Evolutionary conservation across 345 rosid species (phyloP).

Genomic region (Syzygium aqueum): DNA sequence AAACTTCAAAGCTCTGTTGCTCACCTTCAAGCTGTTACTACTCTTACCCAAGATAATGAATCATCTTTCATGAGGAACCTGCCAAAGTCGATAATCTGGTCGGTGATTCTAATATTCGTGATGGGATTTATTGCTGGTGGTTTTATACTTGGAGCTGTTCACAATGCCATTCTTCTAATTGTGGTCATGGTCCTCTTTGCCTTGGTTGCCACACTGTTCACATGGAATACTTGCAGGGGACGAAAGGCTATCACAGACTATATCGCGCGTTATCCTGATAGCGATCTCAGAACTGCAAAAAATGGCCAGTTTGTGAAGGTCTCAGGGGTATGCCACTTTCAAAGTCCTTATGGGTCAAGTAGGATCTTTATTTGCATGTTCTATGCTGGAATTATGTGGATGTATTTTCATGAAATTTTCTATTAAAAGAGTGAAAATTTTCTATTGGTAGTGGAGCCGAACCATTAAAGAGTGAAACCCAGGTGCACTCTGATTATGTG

Average conservation of each 20-base stretch:
- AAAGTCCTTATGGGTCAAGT: not conserved
- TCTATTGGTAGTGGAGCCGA: not conserved
- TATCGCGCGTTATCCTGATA: constrained; percentile 73
- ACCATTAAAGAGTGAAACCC: not conserved
- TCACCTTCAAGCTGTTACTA: constrained; percentile 76
- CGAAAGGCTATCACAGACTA: constrained; percentile 66
- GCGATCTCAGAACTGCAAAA: constrained; percentile 92
- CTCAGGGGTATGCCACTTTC: constrained; percentile 72
- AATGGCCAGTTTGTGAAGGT: constrained; percentile 96
- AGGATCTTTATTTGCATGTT: not conserved
- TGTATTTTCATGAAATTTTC: not conserved
- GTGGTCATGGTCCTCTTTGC: constrained; percentile 65
- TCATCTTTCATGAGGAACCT: constrained; percentile 58
- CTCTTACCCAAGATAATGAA: constrained; percentile 59
- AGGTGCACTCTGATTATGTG: not conserved
- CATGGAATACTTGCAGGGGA: constrained; percentile 79
- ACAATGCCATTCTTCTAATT: constrained; percentile 67
- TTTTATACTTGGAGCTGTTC: constrained; percentile 77
- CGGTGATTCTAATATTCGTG: constrained; percentile 50
- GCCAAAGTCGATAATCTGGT: constrained; percentile 68
- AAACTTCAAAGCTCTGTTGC: constrained; percentile 43
- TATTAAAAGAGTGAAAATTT: too few species aligned
- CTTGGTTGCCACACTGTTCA: constrained; percentile 50
- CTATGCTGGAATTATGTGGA: not conserved
- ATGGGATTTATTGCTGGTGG: constrained; percentile 85